phyloP scores from a whole-genome alignment of 1,284 basidiomycete genomes.

The Puccinia coronata region DNA sequence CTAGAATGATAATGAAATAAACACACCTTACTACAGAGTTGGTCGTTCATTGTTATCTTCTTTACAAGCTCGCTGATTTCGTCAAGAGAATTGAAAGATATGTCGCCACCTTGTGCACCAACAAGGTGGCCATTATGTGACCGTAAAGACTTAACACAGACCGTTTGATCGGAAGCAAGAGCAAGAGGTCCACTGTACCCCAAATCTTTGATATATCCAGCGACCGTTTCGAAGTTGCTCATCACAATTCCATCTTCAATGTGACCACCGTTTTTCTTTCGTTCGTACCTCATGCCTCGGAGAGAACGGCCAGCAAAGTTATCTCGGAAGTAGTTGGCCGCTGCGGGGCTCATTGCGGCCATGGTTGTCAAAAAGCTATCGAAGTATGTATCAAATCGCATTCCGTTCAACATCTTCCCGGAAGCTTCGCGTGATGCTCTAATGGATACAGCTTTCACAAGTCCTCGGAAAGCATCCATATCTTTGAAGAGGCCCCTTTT shows the following conservation, averaged over 20 bases:
- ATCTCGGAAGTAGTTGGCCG: not conserved
- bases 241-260: slow-evolving; percentile 8
- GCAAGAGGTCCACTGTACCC: slow-evolving; percentile 17
- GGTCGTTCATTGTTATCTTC: not conserved
- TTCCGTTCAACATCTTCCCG: too few species aligned
- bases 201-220: not conserved
- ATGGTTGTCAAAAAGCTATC: too few species aligned
- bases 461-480: too few species aligned
- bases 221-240: slow-evolving; percentile 8
- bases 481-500: too few species aligned
- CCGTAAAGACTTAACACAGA: slow-evolving; percentile 7
- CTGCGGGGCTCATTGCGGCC: slow-evolving; percentile 20
- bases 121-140: slow-evolving; percentile 1
- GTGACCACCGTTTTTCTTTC: slow-evolving; percentile 1
- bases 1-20: not conserved
- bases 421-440: too few species aligned
- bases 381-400: too few species aligned
- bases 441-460: too few species aligned
- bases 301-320: slow-evolving; percentile 10
- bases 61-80: not conserved
- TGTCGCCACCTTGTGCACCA: slow-evolving; percentile 33
- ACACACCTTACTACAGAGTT: slow-evolving; percentile 13
- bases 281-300: not conserved
- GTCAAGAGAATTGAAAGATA: not conserved
- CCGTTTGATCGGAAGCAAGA: slow-evolving; percentile 17